These are phyloP conservation scores for Lecanicillium sp. DNA, from an alignment of 2,329 filamentous ascomycete genomes.

Conservation along the genomic window DNA sequence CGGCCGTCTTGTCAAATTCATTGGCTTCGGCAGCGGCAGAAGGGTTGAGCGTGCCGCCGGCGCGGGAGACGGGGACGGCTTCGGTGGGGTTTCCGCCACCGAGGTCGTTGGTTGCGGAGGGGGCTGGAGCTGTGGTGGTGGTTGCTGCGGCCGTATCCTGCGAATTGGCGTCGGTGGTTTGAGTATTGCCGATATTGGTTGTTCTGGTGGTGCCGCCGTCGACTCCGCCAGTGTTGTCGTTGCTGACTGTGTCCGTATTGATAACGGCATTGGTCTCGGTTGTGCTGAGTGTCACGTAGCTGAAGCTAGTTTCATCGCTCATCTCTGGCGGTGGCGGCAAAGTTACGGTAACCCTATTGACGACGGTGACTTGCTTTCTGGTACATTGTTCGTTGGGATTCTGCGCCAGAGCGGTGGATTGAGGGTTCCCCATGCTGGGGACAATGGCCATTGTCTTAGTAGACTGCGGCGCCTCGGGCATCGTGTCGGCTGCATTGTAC, in stretches of 20 bases:
- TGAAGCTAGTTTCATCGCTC: not conserved
- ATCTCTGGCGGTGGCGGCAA: not conserved
- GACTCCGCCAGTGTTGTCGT: not conserved
- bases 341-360: slow-evolving; percentile 6
- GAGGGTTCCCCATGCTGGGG: not conserved
- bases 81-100: slow-evolving; percentile 30
- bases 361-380: not conserved
- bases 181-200: not conserved
- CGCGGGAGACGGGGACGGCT: slow-evolving; percentile 40
- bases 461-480: not conserved
- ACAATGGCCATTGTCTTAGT: not conserved
- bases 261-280: not conserved
- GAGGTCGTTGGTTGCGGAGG: slow-evolving; percentile 4
- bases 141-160: not conserved
- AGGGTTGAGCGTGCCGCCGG: slow-evolving; percentile 40
- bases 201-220: not conserved
- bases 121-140: slow-evolving; percentile 3
- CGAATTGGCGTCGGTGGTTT: not conserved
- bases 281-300: not conserved
- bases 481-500: not conserved
- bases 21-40: slow-evolving; percentile 42
- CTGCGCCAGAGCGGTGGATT: not conserved
- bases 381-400: not conserved
- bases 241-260: not conserved
- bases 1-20: slow-evolving; percentile 37